phyloP scores from a whole-genome alignment of 495 filamentous ascomycete species.

The Penicillium chermesinum region DNA sequence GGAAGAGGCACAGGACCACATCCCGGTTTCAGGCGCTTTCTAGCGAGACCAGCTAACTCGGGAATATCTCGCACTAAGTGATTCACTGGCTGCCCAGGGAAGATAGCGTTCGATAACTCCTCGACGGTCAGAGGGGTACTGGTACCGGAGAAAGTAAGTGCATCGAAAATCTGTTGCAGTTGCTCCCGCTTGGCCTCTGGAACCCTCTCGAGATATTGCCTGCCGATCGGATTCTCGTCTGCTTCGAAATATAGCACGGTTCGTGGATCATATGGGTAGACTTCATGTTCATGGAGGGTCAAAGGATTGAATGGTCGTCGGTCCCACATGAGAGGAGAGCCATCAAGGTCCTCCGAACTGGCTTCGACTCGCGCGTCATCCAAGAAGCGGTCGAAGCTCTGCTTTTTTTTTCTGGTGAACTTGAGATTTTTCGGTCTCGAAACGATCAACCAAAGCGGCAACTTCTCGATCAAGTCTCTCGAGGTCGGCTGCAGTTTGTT shows the following conservation, averaged over 20 bases:
- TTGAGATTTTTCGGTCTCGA: constrained; percentile 4
- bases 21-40: constrained; percentile 28
- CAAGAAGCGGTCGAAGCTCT: constrained; percentile 7
- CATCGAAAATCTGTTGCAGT: constrained; percentile 20
- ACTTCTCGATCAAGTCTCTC: constrained; percentile 25
- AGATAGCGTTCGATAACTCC: constrained; percentile 23
- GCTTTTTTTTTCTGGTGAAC: constrained; percentile 20
- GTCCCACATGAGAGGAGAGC: constrained; percentile 57
- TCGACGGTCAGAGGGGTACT: constrained; percentile 17
- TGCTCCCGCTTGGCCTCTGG: constrained; percentile 3
- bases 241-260: constrained; percentile 37
- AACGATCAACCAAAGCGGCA: constrained; percentile 2
- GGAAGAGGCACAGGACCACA: constrained; percentile 18
- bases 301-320: constrained; percentile 56
- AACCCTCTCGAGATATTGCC: constrained; percentile 15
- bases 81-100: constrained; percentile 22
- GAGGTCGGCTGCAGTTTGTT: constrained; percentile 23
- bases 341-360: constrained; percentile 22
- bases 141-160: constrained; percentile 14
- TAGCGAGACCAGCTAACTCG: constrained; percentile 23
- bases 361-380: constrained; percentile 20
- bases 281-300: constrained; percentile 45
- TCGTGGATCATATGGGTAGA: constrained; percentile 42
- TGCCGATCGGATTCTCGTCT: constrained; percentile 16
- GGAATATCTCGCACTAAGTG: constrained; percentile 32